Conservation (phyloP, 306 rosid genomes). For the Sesbania bispinosa region DNA sequence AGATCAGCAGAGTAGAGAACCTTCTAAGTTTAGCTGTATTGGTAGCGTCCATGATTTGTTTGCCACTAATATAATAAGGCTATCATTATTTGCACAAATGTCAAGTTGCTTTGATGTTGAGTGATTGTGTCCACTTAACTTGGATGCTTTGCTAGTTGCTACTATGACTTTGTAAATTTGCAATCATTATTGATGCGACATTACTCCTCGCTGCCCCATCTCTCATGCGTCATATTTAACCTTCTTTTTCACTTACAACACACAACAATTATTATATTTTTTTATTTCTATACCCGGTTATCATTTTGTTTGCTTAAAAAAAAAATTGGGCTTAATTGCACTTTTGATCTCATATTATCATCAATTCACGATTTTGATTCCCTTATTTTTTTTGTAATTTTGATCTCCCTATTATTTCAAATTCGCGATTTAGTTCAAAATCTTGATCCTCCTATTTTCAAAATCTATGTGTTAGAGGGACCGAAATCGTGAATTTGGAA, state of each 20-base stretch:
- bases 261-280: neutral
- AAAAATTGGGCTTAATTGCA: too few species aligned
- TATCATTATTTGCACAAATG: neutral
- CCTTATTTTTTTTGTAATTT: too few species aligned
- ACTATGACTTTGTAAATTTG: neutral
- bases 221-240: neutral
- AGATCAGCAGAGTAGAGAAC: neutral
- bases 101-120: neutral
- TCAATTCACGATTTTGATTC: too few species aligned
- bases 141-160: neutral
- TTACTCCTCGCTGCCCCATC: neutral
- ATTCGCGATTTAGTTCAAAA: too few species aligned
- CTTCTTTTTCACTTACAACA: neutral
- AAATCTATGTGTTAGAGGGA: too few species aligned
- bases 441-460: too few species aligned
- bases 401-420: too few species aligned
- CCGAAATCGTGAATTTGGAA: too few species aligned
- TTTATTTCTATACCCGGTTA: neutral
- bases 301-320: neutral
- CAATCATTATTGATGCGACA: constrained; percentile 24
- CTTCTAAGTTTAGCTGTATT: neutral
- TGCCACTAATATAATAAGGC: constrained; percentile 9
- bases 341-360: too few species aligned
- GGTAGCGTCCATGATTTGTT: constrained; percentile 20
- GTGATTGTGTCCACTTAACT: constrained; percentile 17